These are phyloP conservation scores for Kluyveromyces starmeri DNA, from an alignment of 805 yeast genomes.

Conservation along the genomic window DNA sequence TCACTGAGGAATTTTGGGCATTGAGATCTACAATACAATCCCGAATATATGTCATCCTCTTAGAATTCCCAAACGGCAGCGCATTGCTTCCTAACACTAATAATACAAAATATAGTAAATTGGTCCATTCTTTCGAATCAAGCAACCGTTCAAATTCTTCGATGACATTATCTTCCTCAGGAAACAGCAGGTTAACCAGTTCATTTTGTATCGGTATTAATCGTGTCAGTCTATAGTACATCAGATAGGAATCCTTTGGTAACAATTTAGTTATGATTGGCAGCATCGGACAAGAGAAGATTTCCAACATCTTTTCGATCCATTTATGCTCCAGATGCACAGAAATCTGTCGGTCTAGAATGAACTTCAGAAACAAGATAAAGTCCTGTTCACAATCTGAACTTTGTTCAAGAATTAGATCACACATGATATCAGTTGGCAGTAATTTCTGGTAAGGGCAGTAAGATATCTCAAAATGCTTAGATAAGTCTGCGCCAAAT, in stretches of 20 bases:
- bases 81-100: constrained; percentile 17
- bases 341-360: constrained; percentile 23
- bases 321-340: constrained; percentile 13
- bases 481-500: neutral
- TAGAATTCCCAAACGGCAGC: constrained; percentile 16
- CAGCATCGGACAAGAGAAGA: constrained; percentile 4
- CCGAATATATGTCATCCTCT: constrained; percentile 12
- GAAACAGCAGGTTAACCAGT: constrained; percentile 11
- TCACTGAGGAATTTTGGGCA: constrained; percentile 16
- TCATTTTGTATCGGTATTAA: constrained; percentile 15
- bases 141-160: constrained; percentile 16
- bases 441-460: constrained; percentile 9
- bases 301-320: constrained; percentile 11
- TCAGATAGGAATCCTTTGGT: constrained; percentile 14
- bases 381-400: constrained; percentile 7
- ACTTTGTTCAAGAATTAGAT: constrained; percentile 7
- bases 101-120: constrained; percentile 21
- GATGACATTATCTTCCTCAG: constrained; percentile 6
- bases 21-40: constrained; percentile 18
- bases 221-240: constrained; percentile 19
- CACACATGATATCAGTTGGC: constrained; percentile 16
- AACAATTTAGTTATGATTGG: constrained; percentile 12
- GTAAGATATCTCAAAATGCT: neutral
- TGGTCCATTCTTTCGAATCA: constrained; percentile 13
- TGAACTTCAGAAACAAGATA: constrained; percentile 14